These are phyloP conservation scores for Solanum sitiens DNA, from an alignment of 257 asterid genomes.

Conservation along the genomic window DNA sequence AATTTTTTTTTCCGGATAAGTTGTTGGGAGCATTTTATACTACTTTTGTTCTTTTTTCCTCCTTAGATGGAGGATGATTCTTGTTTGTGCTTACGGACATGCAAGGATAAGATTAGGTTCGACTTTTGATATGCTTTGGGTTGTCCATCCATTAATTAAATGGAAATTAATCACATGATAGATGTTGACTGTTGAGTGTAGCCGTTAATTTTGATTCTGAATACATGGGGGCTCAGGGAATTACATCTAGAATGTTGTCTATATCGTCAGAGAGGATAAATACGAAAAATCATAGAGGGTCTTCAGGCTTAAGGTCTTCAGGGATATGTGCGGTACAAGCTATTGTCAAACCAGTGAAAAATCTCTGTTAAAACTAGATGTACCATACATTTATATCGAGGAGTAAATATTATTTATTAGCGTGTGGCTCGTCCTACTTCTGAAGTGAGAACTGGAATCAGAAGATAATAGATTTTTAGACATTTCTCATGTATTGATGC, in stretches of 20 bases:
- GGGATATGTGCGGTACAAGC: not conserved
- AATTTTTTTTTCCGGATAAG: not conserved
- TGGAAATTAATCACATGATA: not conserved
- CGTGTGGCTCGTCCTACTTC: not conserved
- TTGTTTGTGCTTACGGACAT: not conserved
- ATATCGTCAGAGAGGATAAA: not conserved
- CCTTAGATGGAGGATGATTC: not conserved
- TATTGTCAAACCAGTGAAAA: not conserved
- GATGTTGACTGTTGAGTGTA: not conserved
- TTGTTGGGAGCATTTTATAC: not conserved
- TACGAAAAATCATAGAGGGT: not conserved
- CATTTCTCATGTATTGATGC: not conserved
- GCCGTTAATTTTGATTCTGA: not conserved
- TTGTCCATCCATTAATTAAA: not conserved
- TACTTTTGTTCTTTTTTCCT: not conserved
- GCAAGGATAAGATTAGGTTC: not conserved
- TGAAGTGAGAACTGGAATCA: not conserved
- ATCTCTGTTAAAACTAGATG: not conserved
- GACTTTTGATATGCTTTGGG: not conserved
- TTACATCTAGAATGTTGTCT: not conserved
- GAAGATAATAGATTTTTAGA: not conserved
- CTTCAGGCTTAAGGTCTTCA: not conserved
- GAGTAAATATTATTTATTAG: not conserved
- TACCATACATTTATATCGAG: not conserved
- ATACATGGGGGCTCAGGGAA: not conserved